A percentile compares a stretch with the other conserved stretches of the same genome.
phyloP scores from a whole-genome alignment of 495 filamentous ascomycete species.

The Penicillium odoratum region DNA sequence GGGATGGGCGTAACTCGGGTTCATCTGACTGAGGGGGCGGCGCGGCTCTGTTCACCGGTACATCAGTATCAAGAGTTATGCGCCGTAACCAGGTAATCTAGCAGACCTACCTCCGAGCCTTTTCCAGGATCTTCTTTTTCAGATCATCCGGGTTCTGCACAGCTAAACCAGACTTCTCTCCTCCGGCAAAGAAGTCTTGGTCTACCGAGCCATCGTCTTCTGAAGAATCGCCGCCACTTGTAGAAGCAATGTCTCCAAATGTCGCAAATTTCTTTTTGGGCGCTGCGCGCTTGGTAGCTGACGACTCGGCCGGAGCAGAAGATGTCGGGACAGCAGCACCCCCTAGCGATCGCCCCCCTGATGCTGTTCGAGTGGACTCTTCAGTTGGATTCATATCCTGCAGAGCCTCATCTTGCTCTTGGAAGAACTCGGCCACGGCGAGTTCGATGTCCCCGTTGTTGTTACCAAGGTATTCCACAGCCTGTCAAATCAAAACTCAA shows the following conservation, averaged over 20 bases:
- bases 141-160: constrained; percentile 85
- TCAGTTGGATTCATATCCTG: constrained; percentile 37
- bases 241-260: constrained; percentile 49
- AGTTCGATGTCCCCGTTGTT: constrained; percentile 68
- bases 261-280: constrained; percentile 58
- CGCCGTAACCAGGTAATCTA: background rate
- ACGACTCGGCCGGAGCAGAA: constrained; percentile 32
- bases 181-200: constrained; percentile 88
- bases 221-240: constrained; percentile 57
- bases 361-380: constrained; percentile 15
- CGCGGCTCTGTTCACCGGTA: constrained; percentile 44
- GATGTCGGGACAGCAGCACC: constrained; percentile 32
- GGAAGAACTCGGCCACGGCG: constrained; percentile 69
- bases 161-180: constrained; percentile 93
- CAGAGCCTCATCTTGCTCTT: constrained; percentile 61
- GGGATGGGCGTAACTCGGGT: constrained; percentile 49
- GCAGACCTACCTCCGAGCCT: constrained; percentile 67
- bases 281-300: constrained; percentile 30
- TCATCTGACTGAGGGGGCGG: constrained; percentile 59
- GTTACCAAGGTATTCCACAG: constrained; percentile 65
- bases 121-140: constrained; percentile 76
- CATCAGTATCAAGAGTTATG: constrained; percentile 6
- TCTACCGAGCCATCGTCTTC: constrained; percentile 62
- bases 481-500: constrained; percentile 45
- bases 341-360: constrained; percentile 34